These are phyloP conservation scores for Picochlorum costavermella DNA, from an alignment of 139 green algal species.

Conservation along the genomic window DNA sequence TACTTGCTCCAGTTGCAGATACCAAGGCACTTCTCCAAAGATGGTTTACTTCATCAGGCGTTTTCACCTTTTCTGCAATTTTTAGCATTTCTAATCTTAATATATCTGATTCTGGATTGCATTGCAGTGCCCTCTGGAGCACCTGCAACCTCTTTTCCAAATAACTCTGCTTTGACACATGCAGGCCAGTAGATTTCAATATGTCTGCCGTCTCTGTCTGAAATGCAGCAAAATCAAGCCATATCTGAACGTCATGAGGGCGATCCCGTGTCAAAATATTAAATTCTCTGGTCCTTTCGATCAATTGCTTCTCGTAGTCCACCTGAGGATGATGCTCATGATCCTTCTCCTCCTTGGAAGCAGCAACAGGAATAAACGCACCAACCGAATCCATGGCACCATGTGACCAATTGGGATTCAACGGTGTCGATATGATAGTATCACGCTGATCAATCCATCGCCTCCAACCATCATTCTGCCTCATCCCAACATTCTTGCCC, in stretches of 20 bases:
- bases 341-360: no score
- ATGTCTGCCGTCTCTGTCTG: conserved; percentile 43
- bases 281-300: conserved; percentile 52
- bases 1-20: no score
- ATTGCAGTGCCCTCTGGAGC: conserved; percentile 48
- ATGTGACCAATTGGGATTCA: no score
- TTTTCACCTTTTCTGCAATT: conserved; percentile 15
- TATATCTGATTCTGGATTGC: conserved; percentile 49
- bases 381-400: no score
- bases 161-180: conserved; percentile 25
- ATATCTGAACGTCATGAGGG: conserved; percentile 55
- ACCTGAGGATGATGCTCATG: no score
- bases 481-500: not conserved
- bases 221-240: conserved; percentile 77
- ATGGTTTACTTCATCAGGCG: conserved; percentile 14
- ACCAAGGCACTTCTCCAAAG: conserved; percentile 45
- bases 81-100: conserved; percentile 65
- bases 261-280: conserved; percentile 57
- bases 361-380: no score
- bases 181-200: conserved; percentile 7
- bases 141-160: conserved; percentile 74
- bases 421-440: no score
- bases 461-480: not conserved
- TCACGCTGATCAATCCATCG: no score
- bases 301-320: not conserved